These are phyloP conservation scores for Trichosanthes cucumerina DNA, from an alignment of 306 rosid genomes.

Conservation along the genomic window DNA sequence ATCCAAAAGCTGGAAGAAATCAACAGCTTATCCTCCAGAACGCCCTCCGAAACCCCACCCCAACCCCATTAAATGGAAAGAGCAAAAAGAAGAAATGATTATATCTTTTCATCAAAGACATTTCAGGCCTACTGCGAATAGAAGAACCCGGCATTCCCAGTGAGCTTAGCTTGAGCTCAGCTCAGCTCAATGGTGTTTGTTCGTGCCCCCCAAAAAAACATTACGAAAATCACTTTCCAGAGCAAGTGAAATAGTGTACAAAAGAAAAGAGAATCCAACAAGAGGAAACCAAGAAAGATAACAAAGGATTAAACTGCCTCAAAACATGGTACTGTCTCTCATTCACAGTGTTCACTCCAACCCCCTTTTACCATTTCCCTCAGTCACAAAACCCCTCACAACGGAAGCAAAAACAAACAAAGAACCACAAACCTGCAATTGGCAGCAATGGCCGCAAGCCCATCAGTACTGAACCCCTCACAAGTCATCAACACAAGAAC, in stretches of 20 bases:
- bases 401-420: background rate
- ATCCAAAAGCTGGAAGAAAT: background rate
- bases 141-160: background rate
- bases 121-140: background rate
- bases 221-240: background rate
- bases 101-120: background rate
- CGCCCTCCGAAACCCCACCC: background rate
- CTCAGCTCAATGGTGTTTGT: background rate
- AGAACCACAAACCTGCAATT: conserved; percentile 65
- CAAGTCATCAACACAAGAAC: conserved; percentile 71
- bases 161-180: background rate
- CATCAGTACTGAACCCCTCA: conserved; percentile 83
- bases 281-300: background rate
- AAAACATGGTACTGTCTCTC: background rate
- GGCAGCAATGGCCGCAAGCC: conserved; percentile 89
- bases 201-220: background rate
- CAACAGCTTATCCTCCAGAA: background rate
- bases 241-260: background rate
- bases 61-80: background rate
- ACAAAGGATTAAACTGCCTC: background rate
- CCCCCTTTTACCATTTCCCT: background rate
- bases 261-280: background rate
- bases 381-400: background rate
- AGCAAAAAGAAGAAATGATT: background rate
- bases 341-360: background rate